phyloP scores from a whole-genome alignment of 768 basidiomycete species.

The Lactarius indigo region DNA sequence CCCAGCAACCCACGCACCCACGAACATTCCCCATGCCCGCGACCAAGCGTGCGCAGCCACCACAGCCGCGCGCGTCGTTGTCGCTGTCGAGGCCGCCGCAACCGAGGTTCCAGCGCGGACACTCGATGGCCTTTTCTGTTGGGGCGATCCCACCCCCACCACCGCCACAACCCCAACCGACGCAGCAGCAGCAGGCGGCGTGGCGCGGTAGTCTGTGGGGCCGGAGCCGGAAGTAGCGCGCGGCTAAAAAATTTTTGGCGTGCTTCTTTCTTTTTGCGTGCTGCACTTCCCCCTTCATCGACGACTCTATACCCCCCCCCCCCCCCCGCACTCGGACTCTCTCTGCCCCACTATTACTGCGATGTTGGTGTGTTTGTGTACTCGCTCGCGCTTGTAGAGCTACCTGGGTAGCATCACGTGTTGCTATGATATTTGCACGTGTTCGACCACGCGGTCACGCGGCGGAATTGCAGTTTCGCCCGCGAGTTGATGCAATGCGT shows the following conservation, averaged over 20 bases:
- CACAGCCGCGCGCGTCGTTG: background rate
- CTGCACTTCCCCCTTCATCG: background rate
- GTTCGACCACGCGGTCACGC: background rate
- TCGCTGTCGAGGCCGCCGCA: background rate
- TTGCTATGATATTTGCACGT: background rate
- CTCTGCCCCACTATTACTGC: no score
- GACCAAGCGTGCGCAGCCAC: background rate
- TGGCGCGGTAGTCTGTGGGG: constrained; percentile 10
- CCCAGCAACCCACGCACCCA: constrained; percentile 45
- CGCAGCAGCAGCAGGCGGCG: background rate
- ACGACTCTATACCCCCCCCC: no score
- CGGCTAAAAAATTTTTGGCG: background rate
- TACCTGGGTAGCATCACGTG: no score
- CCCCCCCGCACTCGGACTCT: no score
- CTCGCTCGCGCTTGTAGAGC: no score
- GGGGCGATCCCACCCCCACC: background rate
- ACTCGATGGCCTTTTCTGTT: background rate
- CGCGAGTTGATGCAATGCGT: background rate
- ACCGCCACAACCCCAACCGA: background rate
- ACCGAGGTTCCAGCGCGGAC: background rate
- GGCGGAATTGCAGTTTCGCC: no score
- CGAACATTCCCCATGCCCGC: background rate
- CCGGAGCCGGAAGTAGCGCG: constrained; percentile 1
- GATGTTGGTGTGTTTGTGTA: no score
- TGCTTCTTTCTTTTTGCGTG: background rate